Percentiles rank a stretch among this genome's conserved stretches.
phyloP scores from a whole-genome alignment of 306 rosid species.

The Medicago truncatula region MtrunA17r5.0-ANR NC_053043.1:6234001-6234500 shows the following conservation, averaged over 20 bases:
- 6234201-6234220: slow-evolving; percentile 79
- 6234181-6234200: slow-evolving; percentile 80
- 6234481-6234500: slow-evolving; percentile 18
- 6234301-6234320: slow-evolving; percentile 92
- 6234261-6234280: slow-evolving; percentile 97
- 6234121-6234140: slow-evolving; percentile 30
- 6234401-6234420: slow-evolving; percentile 82
- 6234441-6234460: slow-evolving; percentile 37
- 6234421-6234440: slow-evolving; percentile 37
- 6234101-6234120: slow-evolving; percentile 20
- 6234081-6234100: slow-evolving; percentile 79
- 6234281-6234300: slow-evolving; percentile 93
- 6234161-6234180: slow-evolving; percentile 60
- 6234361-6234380: slow-evolving; percentile 88
- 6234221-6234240: slow-evolving; percentile 79
- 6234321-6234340: slow-evolving; percentile 72
- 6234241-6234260: slow-evolving; percentile 87
- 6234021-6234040: slow-evolving; percentile 83
- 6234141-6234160: slow-evolving; percentile 11
- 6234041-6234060: slow-evolving; percentile 90
- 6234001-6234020: slow-evolving; percentile 69
- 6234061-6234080: slow-evolving; percentile 90
- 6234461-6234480: slow-evolving; percentile 22
- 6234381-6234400: slow-evolving; percentile 97
- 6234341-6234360: slow-evolving; percentile 91